These are phyloP conservation scores for Sicyos baderoa DNA, from an alignment of 306 rosid genomes.

Conservation along the genomic window DNA sequence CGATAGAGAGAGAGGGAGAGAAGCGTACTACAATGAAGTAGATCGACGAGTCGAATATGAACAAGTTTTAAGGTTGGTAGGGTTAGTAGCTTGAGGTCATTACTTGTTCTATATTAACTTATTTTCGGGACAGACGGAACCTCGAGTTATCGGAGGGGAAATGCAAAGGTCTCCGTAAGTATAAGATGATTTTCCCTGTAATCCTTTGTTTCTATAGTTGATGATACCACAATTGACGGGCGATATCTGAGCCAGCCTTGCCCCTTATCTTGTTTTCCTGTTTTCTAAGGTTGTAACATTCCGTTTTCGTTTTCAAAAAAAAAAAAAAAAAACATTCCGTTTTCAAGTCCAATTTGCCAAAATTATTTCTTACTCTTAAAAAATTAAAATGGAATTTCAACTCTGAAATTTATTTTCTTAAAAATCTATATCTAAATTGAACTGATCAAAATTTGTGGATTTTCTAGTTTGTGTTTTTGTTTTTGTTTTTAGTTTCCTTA, in stretches of 20 bases:
- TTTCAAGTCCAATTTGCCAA: too few species aligned
- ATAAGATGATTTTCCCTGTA: neutral
- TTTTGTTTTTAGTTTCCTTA: too few species aligned
- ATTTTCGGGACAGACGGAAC: too few species aligned
- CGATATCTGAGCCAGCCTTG: neutral
- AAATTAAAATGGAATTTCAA: neutral
- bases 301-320: too few species aligned
- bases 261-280: too few species aligned
- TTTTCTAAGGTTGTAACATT: too few species aligned
- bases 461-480: too few species aligned
- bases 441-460: too few species aligned
- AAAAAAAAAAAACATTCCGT: neutral
- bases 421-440: neutral
- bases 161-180: neutral
- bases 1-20: neutral
- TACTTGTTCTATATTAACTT: conserved; percentile 2
- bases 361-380: neutral
- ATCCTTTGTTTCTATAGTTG: conserved; percentile 1
- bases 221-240: neutral
- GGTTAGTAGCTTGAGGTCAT: neutral
- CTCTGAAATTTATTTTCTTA: too few species aligned
- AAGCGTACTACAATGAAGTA: neutral
- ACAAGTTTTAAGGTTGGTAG: conserved; percentile 16
- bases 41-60: conserved; percentile 23
- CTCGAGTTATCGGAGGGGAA: too few species aligned